Conservation (phyloP, 768 basidiomycete species). For the Mycena metata region DNA sequence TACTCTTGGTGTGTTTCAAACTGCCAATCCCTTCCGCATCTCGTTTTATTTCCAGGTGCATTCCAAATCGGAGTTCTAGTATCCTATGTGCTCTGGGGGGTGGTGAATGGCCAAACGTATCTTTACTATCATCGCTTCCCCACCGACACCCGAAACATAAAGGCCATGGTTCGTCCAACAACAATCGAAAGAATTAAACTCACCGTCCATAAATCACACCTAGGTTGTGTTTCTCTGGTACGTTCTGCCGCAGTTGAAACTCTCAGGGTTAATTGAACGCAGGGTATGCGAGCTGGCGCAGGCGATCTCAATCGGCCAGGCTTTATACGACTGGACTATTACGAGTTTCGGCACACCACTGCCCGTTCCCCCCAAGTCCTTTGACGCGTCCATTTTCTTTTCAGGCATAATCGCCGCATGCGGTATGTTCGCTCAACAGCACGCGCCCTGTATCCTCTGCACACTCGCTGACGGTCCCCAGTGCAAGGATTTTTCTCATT, state of each 20-base stretch:
- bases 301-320: neutral
- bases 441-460: neutral
- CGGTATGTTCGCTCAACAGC: neutral
- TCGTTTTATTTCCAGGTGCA: neutral
- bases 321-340: conserved; percentile 9
- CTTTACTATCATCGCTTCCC: conserved; percentile 15
- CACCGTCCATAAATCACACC: too few species aligned
- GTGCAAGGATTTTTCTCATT: conserved; percentile 12
- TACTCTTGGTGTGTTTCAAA: conserved; percentile 4
- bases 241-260: neutral
- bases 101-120: neutral
- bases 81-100: conserved; percentile 9
- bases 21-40: too few species aligned
- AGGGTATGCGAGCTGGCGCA: conserved; percentile 3
- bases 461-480: neutral
- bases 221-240: conserved; percentile 17
- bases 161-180: neutral
- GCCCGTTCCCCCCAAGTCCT: neutral
- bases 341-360: neutral
- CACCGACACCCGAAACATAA: neutral
- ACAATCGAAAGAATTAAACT: neutral
- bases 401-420: neutral
- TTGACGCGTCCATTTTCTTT: neutral
- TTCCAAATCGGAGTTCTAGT: conserved; percentile 15
- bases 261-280: neutral